Evolutionary conservation across 106 monocot species (phyloP).

Genomic region (Acanthochlamys bracteata): DNA sequence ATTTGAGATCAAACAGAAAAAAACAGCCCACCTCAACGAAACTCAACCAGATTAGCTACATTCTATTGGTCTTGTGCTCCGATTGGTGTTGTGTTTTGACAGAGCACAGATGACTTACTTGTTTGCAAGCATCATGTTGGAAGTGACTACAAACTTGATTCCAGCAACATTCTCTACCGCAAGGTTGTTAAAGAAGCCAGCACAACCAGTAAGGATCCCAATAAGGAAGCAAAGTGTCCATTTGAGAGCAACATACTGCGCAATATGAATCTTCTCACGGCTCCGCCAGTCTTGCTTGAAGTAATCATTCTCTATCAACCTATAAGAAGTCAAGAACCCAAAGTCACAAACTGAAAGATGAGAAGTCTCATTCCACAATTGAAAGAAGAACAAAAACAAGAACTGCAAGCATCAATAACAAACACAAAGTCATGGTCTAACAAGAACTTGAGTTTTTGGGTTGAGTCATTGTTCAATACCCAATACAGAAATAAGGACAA

Average conservation of each 20-base stretch:
- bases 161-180: slow-evolving; percentile 89
- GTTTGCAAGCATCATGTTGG: slow-evolving; percentile 59
- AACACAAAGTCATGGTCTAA: too few relatives aligned
- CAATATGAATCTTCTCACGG: slow-evolving; percentile 26
- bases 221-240: slow-evolving; percentile 77
- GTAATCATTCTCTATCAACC: slow-evolving; percentile 78
- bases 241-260: slow-evolving; percentile 60
- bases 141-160: slow-evolving; percentile 52
- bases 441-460: too few relatives aligned
- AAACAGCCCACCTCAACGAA: neutral
- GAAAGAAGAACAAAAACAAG: too few relatives aligned
- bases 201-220: slow-evolving; percentile 29
- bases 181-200: slow-evolving; percentile 78
- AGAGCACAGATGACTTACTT: slow-evolving; percentile 15
- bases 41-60: neutral
- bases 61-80: neutral
- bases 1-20: neutral
- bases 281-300: slow-evolving; percentile 84
- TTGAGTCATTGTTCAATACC: too few relatives aligned
- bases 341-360: too few relatives aligned
- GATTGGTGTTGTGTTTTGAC: neutral
- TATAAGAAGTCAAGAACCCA: neutral
- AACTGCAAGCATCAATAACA: too few relatives aligned
- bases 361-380: too few relatives aligned
- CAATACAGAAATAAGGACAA: too few relatives aligned